Base-by-base conservation (phyloP, 1,284 basidiomycete genomes). In the Irpex sp. region DNA sequence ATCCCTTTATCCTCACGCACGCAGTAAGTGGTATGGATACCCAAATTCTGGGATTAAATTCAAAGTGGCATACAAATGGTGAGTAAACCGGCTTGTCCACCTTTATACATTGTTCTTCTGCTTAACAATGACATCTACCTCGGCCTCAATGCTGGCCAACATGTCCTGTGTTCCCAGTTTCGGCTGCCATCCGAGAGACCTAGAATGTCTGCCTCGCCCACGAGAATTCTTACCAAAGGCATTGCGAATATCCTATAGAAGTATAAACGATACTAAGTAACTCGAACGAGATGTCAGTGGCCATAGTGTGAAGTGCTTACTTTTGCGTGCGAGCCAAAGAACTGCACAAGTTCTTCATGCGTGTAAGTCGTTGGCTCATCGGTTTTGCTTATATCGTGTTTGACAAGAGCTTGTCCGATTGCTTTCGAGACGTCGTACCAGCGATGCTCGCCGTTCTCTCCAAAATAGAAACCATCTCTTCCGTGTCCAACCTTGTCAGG, bases 401-500 rank as follows among this genome's bases (percentile, higher is more conserved):
- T 70, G 15, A 72, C 66, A 8, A 81, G 66, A 0, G 70, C 73
- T 50, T 39, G 13, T 5, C 49, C 59, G 35, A 82, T 77, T 1
- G 74, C 74, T 62, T 76, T 71, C 1, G 72, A 73, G 7, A 82
- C 65, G 13, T 76, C 70, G 59, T 74, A 69, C 62, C 78, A 66
- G 8, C 65, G 69, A 64, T 80, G 75, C 63, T 82, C 79, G 35
- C 80, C 80, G 62, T 79, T 80, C 66, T 79, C 81, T 11, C 69
- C 79, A 64, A 83, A 80, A 67, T 81, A 83, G 65, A 75, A 81
- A 1, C 82, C 82, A 5, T 78, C 73, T 8, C 72, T 69, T 1
- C 82, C 82, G 59, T 82, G 80, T 3, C 67, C 67, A 37, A 70
- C 67, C 15, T 17, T 58, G 13, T 67, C 58, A 17, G 62, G 31